These are phyloP conservation scores for Pichia occidentalis DNA, from an alignment of 805 yeast species.

Conservation along the genomic window DNA sequence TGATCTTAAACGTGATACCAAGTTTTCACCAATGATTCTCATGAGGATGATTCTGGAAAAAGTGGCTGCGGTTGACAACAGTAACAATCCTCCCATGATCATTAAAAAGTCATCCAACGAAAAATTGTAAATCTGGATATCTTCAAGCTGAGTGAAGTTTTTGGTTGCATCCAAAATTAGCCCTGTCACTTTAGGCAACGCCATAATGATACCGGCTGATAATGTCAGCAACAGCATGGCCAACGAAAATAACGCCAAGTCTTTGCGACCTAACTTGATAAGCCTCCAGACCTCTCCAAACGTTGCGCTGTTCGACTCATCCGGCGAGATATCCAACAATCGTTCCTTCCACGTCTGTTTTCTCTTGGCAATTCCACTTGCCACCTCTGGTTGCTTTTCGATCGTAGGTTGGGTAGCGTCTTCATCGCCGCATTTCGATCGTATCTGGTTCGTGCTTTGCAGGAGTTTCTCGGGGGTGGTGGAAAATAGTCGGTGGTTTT, in stretches of 20 bases:
- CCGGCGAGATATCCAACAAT: slow-evolving; percentile 27
- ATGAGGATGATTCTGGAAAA: slow-evolving; percentile 71
- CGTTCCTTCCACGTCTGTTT: slow-evolving; percentile 24
- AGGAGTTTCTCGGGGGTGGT: no score
- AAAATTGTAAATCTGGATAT: slow-evolving; percentile 45
- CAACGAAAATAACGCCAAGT: slow-evolving; percentile 35
- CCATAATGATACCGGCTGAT: slow-evolving; percentile 46
- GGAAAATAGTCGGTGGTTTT: no score
- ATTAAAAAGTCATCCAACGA: slow-evolving; percentile 54
- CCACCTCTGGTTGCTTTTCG: neutral
- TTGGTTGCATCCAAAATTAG: slow-evolving; percentile 45
- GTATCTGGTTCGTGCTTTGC: no score
- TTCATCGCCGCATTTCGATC: slow-evolving; percentile 1
- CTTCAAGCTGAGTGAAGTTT: slow-evolving; percentile 23
- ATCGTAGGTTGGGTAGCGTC: no score
- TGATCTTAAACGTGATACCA: slow-evolving; percentile 79
- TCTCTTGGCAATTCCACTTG: neutral
- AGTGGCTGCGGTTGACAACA: slow-evolving; percentile 71
- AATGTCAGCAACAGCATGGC: slow-evolving; percentile 40
- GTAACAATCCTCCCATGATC: slow-evolving; percentile 55
- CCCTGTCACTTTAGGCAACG: slow-evolving; percentile 52
- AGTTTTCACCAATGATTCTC: slow-evolving; percentile 75
- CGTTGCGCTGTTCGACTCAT: slow-evolving; percentile 30
- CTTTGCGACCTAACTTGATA: slow-evolving; percentile 37
- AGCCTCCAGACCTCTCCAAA: slow-evolving; percentile 35